Conservation (phyloP, 1,284 basidiomycete genomes). For the Stygiomarasmius scandens region DNA sequence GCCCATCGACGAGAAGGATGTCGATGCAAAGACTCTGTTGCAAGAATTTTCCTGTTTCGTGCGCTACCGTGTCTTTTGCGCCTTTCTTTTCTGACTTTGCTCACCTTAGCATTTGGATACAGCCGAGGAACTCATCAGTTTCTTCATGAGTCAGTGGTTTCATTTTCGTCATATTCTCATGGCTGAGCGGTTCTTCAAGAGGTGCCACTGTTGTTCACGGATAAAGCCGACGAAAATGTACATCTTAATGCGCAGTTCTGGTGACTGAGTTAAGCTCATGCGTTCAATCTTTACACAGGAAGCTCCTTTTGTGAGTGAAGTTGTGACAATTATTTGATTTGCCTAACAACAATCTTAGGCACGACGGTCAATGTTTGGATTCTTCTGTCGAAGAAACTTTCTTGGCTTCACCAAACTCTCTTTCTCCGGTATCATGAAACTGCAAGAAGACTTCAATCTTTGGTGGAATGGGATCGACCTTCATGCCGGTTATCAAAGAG, state of each 20-base stretch:
- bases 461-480: slow-evolving; percentile 57
- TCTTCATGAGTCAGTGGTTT: slow-evolving; percentile 57
- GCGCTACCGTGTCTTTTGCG: background rate
- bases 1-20: slow-evolving; percentile 1
- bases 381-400: slow-evolving; percentile 74
- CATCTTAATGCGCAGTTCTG: slow-evolving; percentile 16
- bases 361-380: slow-evolving; percentile 78
- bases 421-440: slow-evolving; percentile 62
- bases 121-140: slow-evolving; percentile 61
- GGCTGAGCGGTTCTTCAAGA: slow-evolving; percentile 31
- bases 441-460: slow-evolving; percentile 63
- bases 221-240: slow-evolving; percentile 53
- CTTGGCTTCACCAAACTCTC: slow-evolving; percentile 76
- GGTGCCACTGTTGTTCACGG: slow-evolving; percentile 55
- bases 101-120: slow-evolving; percentile 52
- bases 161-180: slow-evolving; percentile 2
- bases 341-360: slow-evolving; percentile 38
- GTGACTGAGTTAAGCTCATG: background rate
- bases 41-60: slow-evolving; percentile 20
- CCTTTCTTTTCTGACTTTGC: background rate
- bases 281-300: slow-evolving; percentile 32
- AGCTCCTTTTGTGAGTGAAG: slow-evolving; percentile 38
- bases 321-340: background rate
- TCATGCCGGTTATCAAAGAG: slow-evolving; percentile 47
- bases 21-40: slow-evolving; percentile 5